These are phyloP conservation scores for Chaetomium sp. DNA, from an alignment of 2,329 filamentous ascomycete species.

Conservation along the genomic window DNA sequence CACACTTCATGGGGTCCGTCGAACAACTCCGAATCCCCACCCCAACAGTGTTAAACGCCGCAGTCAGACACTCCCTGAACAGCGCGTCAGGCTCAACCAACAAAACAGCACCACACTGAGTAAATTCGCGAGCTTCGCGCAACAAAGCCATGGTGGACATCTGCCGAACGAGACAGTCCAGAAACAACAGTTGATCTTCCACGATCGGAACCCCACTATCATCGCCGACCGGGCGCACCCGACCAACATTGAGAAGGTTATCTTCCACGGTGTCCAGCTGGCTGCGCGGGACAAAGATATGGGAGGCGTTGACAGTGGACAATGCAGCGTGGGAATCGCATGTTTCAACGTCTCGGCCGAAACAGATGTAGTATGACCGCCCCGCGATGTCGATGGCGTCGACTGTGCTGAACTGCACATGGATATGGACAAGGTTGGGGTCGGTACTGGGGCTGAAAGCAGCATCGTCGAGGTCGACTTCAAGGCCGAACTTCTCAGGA, in stretches of 20 bases:
- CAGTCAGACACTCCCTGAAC: slow-evolving; percentile 25
- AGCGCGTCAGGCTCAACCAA: slow-evolving; percentile 31
- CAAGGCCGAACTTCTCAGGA: too few relatives aligned
- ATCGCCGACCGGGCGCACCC: too few relatives aligned
- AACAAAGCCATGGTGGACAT: slow-evolving; percentile 16
- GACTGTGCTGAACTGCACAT: slow-evolving; percentile 34
- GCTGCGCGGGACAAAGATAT: slow-evolving; percentile 23
- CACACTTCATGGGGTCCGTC: slow-evolving; percentile 13
- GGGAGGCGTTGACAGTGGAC: slow-evolving; percentile 31
- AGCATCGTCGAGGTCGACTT: too few relatives aligned
- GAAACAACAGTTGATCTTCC: slow-evolving; percentile 19
- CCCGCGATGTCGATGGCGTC: slow-evolving; percentile 25
- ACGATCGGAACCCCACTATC: background rate
- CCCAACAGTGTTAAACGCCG: slow-evolving; percentile 15
- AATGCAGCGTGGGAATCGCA: slow-evolving; percentile 26
- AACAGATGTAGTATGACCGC: slow-evolving; percentile 26
- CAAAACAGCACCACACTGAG: slow-evolving; percentile 19
- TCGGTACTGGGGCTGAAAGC: too few relatives aligned
- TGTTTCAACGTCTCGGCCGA: slow-evolving; percentile 27
- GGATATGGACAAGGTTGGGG: slow-evolving; percentile 17
- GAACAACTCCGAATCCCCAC: slow-evolving; percentile 21
- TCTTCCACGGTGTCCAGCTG: slow-evolving; percentile 17
- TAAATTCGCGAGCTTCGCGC: slow-evolving; percentile 16
- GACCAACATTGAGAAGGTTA: too few relatives aligned
- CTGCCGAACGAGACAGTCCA: slow-evolving; percentile 19